Base-by-base conservation (phyloP, 1,139 yeast genomes). In the Saccharomycopsis hybrid region DNA sequence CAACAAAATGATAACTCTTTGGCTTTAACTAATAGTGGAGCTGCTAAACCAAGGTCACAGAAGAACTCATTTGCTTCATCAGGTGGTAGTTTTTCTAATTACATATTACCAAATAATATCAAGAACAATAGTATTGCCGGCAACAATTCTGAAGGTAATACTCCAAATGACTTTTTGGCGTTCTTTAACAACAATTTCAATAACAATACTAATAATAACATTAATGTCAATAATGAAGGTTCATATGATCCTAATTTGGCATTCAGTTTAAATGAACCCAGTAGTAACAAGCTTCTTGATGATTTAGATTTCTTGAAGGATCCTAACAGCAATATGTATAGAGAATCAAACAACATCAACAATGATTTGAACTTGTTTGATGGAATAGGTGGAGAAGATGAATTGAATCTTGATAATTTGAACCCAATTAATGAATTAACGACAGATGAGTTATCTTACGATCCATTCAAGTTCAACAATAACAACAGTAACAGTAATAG, bases 11-110 rank as follows among this genome's bases (percentile, higher is more conserved):
- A 42, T 4, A 11, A 48, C 43, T 41, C 47, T 31, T 30, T 40
- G 35, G 46, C 39, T 24, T 2, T 27, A 11, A 28, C 29, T 18
- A 4, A 32, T 13, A 32, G 41, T 35, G 29, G 57, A 57, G 35
- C 53, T 13, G 56, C 56, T 43, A 65, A 58, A 46, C 54, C 59
- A 41, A 41, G 32, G 3, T n/a, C n/a, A n/a, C n/a, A n/a, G n/a
- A n/a, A n/a, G n/a, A n/a, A n/a, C n/a, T n/a, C n/a, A n/a, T n/a
- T n/a, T n/a, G n/a, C n/a, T n/a, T n/a, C n/a, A n/a, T n/a, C n/a
- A n/a, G n/a, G n/a, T n/a, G n/a, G n/a, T n/a, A n/a, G n/a, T n/a
- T n/a, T n/a, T n/a, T n/a, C n/a, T n/a, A n/a, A n/a, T n/a, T n/a
- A n/a, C n/a, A n/a, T n/a, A n/a, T n/a, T n/a, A n/a, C n/a, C n/a